Percentiles rank a stretch among this genome's conserved stretches.
phyloP scores from a whole-genome alignment of 805 yeast species.

The Sugiyamaella americana region DNA sequence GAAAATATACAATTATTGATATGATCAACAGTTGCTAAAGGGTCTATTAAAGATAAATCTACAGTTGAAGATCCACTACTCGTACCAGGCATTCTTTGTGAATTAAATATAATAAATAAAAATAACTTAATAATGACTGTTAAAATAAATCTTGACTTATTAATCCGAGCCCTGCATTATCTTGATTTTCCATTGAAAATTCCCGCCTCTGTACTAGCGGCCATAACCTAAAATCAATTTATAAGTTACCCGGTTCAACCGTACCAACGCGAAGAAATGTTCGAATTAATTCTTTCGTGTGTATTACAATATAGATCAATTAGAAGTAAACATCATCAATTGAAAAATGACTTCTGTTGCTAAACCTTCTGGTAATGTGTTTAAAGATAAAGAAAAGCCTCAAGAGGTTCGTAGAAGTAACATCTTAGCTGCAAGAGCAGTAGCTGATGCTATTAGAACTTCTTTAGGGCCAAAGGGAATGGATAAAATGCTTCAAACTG shows the following conservation, averaged over 20 bases:
- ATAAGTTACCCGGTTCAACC: too few species aligned
- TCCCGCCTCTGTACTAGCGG: too few species aligned
- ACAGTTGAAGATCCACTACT: too few species aligned
- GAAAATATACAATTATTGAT: slow-evolving; percentile 50
- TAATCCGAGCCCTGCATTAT: too few species aligned
- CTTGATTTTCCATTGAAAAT: too few species aligned
- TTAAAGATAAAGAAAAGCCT: slow-evolving; percentile 90
- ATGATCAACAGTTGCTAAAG: slow-evolving; percentile 27
- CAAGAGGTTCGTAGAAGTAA: slow-evolving; percentile 87
- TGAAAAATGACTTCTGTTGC: slow-evolving; percentile 16
- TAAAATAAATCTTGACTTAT: too few species aligned
- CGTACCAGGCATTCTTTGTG: too few species aligned
- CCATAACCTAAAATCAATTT: too few species aligned
- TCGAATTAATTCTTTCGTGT: background rate
- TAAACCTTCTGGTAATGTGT: slow-evolving; percentile 27
- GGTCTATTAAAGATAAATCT: background rate
- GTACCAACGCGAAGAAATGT: too few species aligned
- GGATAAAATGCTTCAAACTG: slow-evolving; percentile 96
- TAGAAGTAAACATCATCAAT: background rate
- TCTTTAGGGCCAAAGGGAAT: slow-evolving; percentile 98
- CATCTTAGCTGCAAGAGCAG: slow-evolving; percentile 89
- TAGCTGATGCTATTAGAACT: slow-evolving; percentile 91
- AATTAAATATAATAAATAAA: too few species aligned
- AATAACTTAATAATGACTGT: too few species aligned
- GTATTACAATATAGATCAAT: background rate